A percentile compares a stretch with the other conserved stretches of the same genome.
phyloP scores from a whole-genome alignment of 1,284 basidiomycete genomes.

The Heterobasidion annosum region DNA sequence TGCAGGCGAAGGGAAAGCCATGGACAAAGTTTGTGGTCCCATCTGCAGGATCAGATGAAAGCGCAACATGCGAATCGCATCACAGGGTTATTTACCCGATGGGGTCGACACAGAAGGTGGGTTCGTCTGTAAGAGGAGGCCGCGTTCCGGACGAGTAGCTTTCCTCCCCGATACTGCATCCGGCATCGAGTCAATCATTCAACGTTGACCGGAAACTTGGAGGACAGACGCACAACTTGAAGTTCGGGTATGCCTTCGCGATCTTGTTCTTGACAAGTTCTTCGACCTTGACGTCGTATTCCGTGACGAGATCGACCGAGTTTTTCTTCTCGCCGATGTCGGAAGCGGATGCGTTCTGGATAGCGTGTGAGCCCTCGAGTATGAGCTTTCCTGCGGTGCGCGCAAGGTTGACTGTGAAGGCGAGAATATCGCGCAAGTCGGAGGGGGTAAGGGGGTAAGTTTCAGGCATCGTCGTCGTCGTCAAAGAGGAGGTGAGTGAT shows the following conservation, averaged over 20 bases:
- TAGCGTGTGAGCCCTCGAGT: slow-evolving; percentile 65
- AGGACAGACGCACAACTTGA: slow-evolving; percentile 61
- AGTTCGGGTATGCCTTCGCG: slow-evolving; percentile 60
- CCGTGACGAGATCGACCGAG: slow-evolving; percentile 91
- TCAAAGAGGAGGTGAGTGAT: too few species aligned
- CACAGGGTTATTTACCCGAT: slow-evolving; percentile 44
- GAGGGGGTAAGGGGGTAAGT: slow-evolving; percentile 18
- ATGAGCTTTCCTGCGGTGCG: slow-evolving; percentile 64
- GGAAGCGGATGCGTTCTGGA: slow-evolving; percentile 41
- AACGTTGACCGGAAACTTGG: background rate
- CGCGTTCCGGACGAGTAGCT: slow-evolving; percentile 71
- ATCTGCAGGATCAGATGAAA: slow-evolving; percentile 32
- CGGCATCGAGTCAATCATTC: background rate
- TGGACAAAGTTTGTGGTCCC: slow-evolving; percentile 95
- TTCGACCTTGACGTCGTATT: slow-evolving; percentile 92
- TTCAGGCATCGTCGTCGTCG: background rate
- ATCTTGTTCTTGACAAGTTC: slow-evolving; percentile 75
- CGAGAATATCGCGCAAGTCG: slow-evolving; percentile 60
- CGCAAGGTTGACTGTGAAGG: slow-evolving; percentile 70
- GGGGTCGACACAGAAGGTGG: slow-evolving; percentile 90
- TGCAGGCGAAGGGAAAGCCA: slow-evolving; percentile 84
- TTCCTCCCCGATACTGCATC: slow-evolving; percentile 82
- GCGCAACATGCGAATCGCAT: background rate
- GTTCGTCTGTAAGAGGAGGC: slow-evolving; percentile 71
- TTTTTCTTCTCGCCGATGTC: slow-evolving; percentile 82